phyloP scores from a whole-genome alignment of 2,329 filamentous ascomycete genomes.

The Fonsecaea pedrosoi region DNA sequence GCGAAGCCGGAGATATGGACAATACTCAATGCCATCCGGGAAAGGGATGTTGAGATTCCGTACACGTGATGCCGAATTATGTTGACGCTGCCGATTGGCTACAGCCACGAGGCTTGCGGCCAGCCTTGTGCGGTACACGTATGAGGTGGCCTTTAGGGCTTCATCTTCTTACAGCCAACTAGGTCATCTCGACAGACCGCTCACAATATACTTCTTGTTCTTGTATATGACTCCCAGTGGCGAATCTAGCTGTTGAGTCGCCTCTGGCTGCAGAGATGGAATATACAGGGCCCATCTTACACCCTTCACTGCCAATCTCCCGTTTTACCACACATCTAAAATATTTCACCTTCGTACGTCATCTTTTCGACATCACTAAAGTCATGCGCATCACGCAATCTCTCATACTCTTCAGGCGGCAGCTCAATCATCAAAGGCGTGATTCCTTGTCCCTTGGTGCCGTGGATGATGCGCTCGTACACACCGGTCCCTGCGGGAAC shows the following conservation, averaged over 20 bases:
- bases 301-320: background rate
- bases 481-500: slow-evolving; percentile 21
- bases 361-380: slow-evolving; percentile 30
- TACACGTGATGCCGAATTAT: background rate
- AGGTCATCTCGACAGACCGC: too few relatives aligned
- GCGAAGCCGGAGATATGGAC: background rate
- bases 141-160: background rate
- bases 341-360: slow-evolving; percentile 28
- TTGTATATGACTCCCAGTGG: background rate
- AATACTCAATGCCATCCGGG: background rate
- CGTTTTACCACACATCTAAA: slow-evolving; percentile 1
- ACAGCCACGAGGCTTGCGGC: background rate
- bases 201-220: background rate
- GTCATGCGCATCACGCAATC: slow-evolving; percentile 24
- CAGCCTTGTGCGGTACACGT: background rate
- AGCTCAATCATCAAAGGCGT: slow-evolving; percentile 26
- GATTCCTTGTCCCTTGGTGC: slow-evolving; percentile 24
- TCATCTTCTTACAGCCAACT: too few relatives aligned
- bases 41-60: background rate
- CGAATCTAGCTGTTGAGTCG: background rate
- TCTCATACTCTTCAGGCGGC: slow-evolving; percentile 25
- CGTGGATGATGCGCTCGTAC: slow-evolving; percentile 24
- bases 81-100: background rate
- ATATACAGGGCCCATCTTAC: background rate
- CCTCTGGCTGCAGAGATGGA: background rate